Conservation (phyloP, 371 early-diverging fungal genomes). For the Mortierella sp. region DNA sequence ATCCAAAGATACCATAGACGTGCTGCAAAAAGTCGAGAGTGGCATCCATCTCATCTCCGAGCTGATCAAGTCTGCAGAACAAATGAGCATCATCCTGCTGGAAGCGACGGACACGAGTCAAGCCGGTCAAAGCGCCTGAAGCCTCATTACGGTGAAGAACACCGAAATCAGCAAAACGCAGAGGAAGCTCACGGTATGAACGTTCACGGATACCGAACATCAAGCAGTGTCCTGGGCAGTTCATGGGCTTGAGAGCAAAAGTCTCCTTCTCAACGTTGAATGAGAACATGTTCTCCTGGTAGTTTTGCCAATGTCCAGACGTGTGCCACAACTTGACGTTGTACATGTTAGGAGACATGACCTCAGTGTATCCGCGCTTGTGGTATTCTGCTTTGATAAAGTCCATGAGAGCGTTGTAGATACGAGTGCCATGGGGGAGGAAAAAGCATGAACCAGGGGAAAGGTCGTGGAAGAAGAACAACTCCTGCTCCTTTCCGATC, state of each 20-base stretch:
- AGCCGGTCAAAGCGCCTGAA: conserved; percentile 96
- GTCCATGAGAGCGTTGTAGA: conserved; percentile 95
- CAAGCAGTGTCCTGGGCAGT: conserved; percentile 99
- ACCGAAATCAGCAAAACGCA: conserved; percentile 99
- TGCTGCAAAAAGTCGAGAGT: conserved; percentile 90
- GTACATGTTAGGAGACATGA: conserved; percentile 98
- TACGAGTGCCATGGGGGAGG: conserved; percentile 96
- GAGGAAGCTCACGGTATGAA: conserved; percentile 96
- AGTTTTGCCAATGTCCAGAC: conserved; percentile 99
- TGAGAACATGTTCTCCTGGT: conserved; percentile 99
- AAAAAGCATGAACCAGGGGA: conserved; percentile 98
- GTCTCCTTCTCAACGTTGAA: conserved; percentile 92
- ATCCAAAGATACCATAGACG: conserved; percentile 91
- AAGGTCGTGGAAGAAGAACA: conserved; percentile 98
- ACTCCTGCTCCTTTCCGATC: conserved; percentile 95
- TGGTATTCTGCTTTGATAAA: conserved; percentile 88
- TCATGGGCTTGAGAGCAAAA: conserved; percentile 99
- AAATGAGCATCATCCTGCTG: conserved; percentile 99
- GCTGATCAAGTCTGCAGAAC: conserved; percentile 93
- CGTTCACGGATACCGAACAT: conserved; percentile 96
- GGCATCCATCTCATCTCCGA: conserved; percentile 82
- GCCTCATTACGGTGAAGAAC: conserved; percentile 99
- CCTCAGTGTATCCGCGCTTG: conserved; percentile 88
- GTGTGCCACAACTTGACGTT: conserved; percentile 98
- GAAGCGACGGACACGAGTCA: conserved; percentile 99